Conservation (phyloP, 331 rosid species). For the Pyrus hybrid region DNA sequence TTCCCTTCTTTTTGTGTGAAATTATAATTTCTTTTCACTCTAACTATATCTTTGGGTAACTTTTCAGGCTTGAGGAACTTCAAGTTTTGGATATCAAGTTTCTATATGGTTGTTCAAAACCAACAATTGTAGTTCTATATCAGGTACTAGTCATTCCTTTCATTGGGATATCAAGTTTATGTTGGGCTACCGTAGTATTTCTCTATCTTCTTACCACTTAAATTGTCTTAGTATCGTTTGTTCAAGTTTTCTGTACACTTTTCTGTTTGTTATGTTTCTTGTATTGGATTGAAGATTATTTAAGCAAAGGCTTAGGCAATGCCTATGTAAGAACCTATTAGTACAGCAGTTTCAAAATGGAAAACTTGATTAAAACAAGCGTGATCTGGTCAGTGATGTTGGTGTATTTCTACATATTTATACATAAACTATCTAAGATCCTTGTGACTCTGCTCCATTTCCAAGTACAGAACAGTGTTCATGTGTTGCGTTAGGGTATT, state of each 20-base stretch:
- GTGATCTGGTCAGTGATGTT: background rate
- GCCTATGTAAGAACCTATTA: background rate
- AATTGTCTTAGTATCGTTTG: background rate
- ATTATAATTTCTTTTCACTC: background rate
- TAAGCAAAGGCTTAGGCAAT: background rate
- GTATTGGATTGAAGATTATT: background rate
- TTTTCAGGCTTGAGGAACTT: conserved; percentile 98
- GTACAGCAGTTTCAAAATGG: background rate
- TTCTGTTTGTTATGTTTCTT: background rate
- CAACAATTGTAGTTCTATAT: conserved; percentile 93
- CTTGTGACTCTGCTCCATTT: background rate
- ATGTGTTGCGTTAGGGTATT: background rate
- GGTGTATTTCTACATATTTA: background rate
- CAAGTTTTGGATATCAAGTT: conserved; percentile 97
- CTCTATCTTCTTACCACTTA: background rate
- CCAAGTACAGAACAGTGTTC: background rate
- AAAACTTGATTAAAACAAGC: background rate
- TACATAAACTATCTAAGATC: background rate
- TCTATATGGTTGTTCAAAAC: conserved; percentile 91
- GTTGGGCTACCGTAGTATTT: background rate
- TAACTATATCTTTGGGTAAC: background rate
- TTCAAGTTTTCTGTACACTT: background rate
- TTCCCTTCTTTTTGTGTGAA: background rate
- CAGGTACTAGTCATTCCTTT: conserved; percentile 49
- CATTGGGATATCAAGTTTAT: background rate